Percentiles rank a stretch among this genome's conserved stretches.
These are phyloP conservation scores for Recurvomyces mirabilis DNA, from an alignment of 495 filamentous ascomycete genomes.

Conservation along the genomic window DNA sequence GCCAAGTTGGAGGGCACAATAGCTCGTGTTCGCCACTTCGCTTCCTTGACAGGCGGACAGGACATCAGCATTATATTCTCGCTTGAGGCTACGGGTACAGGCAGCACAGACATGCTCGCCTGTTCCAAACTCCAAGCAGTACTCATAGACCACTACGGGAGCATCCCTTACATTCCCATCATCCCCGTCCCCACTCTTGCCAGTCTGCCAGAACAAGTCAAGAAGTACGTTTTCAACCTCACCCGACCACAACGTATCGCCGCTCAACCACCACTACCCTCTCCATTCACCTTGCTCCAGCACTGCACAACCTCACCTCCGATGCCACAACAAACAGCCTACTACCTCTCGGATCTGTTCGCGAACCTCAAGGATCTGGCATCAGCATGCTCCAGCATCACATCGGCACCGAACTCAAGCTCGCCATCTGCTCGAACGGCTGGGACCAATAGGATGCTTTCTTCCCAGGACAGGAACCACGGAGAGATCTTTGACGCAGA, in stretches of 20 bases:
- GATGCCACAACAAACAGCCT: conserved; percentile 22
- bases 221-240: conserved; percentile 3
- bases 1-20: conserved; percentile 22
- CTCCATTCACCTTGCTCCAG: conserved; percentile 24
- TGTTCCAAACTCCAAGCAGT: conserved; percentile 67
- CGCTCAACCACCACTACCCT: conserved; percentile 1
- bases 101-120: conserved; percentile 48
- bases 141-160: conserved; percentile 48
- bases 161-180: conserved; percentile 39
- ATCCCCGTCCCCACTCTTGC: conserved; percentile 42
- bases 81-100: conserved; percentile 23
- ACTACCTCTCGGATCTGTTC: conserved; percentile 23
- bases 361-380: conserved; percentile 21
- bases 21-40: conserved; percentile 40
- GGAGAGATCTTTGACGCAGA: neutral
- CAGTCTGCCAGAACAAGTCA: conserved; percentile 7
- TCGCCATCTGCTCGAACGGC: neutral
- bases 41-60: conserved; percentile 31
- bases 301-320: conserved; percentile 21
- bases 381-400: conserved; percentile 9
- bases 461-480: neutral
- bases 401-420: conserved; percentile 2
- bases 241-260: neutral
- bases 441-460: neutral
- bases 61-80: conserved; percentile 45